A percentile compares a stretch with the other conserved stretches of the same genome.
These are phyloP conservation scores for Posidonia australis DNA, from an alignment of 106 monocot genomes.

Conservation along the genomic window DNA sequence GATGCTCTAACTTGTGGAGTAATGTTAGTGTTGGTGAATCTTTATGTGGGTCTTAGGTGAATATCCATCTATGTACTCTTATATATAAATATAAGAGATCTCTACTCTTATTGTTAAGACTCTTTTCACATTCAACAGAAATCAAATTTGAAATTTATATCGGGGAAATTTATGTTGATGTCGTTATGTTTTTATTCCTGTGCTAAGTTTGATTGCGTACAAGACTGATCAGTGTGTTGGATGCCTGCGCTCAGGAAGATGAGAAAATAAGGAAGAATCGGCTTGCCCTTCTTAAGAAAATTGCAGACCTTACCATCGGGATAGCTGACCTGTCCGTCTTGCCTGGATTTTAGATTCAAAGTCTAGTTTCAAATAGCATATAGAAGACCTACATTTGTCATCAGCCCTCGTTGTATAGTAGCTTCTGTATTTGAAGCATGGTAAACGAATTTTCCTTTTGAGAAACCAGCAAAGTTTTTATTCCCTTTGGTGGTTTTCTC, in stretches of 20 bases:
- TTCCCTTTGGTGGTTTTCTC: no score
- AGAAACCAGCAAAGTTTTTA: constrained; percentile 1
- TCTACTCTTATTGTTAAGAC: no score
- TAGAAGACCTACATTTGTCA: not conserved
- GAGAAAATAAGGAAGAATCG: constrained; percentile 72
- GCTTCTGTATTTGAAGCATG: not conserved
- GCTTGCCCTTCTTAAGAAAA: constrained; percentile 68
- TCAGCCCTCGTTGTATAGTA: not conserved
- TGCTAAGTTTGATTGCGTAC: not conserved
- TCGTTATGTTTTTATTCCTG: not conserved
- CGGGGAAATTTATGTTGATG: no score
- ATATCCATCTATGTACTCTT: no score
- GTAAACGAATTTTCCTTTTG: not conserved
- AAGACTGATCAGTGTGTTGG: not conserved
- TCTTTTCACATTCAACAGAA: no score
- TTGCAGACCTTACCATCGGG: constrained; percentile 66
- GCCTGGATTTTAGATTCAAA: constrained; percentile 56
- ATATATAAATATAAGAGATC: no score
- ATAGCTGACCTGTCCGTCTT: constrained; percentile 74
- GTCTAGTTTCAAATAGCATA: not conserved
- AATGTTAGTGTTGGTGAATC: no score
- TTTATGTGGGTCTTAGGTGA: no score
- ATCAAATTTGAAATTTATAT: no score
- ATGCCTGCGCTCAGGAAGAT: constrained; percentile 46
- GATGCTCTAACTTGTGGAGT: no score